Percentiles rank a stretch among this genome's conserved stretches.
phyloP scores from a whole-genome alignment of 495 filamentous ascomycete species.

The Penicillium atrosanguineum region DNA sequence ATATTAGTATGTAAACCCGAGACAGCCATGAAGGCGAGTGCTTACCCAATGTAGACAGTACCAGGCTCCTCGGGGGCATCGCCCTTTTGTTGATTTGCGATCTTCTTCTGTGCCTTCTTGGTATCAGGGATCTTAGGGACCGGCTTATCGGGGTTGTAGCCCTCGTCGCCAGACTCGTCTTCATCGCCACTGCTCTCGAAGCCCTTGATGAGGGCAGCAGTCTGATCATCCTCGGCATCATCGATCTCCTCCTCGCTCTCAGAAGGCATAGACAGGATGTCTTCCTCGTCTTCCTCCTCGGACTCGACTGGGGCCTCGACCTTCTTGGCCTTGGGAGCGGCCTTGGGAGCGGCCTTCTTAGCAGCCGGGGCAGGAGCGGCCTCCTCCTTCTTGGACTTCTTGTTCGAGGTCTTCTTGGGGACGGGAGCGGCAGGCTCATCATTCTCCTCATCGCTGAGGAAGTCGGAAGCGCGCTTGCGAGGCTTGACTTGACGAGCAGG shows the following conservation, averaged over 20 bases:
- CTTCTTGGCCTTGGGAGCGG: slow-evolving; percentile 30
- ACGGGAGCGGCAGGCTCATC: slow-evolving; percentile 25
- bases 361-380: slow-evolving; percentile 20
- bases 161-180: slow-evolving; percentile 51
- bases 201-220: slow-evolving; percentile 65
- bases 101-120: slow-evolving; percentile 60
- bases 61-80: slow-evolving; percentile 57
- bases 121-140: slow-evolving; percentile 60
- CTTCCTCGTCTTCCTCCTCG: slow-evolving; percentile 26
- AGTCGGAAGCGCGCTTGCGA: slow-evolving; percentile 56
- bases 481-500: slow-evolving; percentile 39
- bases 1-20: slow-evolving; percentile 14
- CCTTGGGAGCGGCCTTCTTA: slow-evolving; percentile 35
- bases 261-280: slow-evolving; percentile 22
- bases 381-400: slow-evolving; percentile 45
- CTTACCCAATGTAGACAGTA: slow-evolving; percentile 77
- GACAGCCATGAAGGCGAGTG: not conserved
- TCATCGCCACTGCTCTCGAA: slow-evolving; percentile 80
- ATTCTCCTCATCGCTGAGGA: slow-evolving; percentile 44
- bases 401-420: slow-evolving; percentile 26
- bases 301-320: slow-evolving; percentile 30
- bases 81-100: slow-evolving; percentile 49
- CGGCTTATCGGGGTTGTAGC: slow-evolving; percentile 53
- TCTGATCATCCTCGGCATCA: slow-evolving; percentile 62
- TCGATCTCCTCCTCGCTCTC: slow-evolving; percentile 35